Conservation (phyloP, 352 stramenopile genomes). For the Pythium oligandrum region DNA sequence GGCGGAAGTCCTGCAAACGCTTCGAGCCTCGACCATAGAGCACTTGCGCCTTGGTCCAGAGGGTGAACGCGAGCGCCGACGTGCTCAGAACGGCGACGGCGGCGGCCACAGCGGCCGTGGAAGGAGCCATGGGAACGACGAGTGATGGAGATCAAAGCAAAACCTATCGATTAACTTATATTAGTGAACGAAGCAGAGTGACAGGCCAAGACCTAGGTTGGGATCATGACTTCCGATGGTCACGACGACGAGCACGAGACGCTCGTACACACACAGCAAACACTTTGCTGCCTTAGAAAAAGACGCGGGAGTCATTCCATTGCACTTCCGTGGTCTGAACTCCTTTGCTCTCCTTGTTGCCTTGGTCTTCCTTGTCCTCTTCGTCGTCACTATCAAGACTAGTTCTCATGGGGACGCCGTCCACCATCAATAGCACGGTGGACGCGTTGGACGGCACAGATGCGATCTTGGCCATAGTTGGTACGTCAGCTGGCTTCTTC, state of each 20-base stretch:
- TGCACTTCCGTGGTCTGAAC: no score
- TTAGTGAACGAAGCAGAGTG: no score
- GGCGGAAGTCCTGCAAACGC: constrained; percentile 47
- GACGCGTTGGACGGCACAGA: no score
- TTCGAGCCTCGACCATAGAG: constrained; percentile 25
- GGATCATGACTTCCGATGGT: constrained; percentile 16
- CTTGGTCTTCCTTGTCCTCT: no score
- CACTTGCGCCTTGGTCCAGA: constrained; percentile 26
- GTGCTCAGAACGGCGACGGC: constrained; percentile 13
- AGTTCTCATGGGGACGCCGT: no score
- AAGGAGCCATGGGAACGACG: constrained; percentile 17
- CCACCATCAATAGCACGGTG: no score
- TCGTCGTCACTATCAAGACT: no score
- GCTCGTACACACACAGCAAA: not conserved
- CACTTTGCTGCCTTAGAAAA: constrained; percentile 9
- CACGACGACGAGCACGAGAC: constrained; percentile 12
- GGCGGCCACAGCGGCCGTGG: constrained; percentile 20
- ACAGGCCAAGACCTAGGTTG: no score
- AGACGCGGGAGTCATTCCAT: constrained; percentile 2
- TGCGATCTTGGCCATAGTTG: no score
- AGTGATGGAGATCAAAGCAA: not conserved
- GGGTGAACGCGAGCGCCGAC: constrained; percentile 22
- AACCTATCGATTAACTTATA: no score
- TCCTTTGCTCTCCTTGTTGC: no score
- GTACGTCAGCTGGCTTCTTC: no score